phyloP scores from a whole-genome alignment of 2,329 filamentous ascomycete genomes.

The Curvularia sp. region DNA sequence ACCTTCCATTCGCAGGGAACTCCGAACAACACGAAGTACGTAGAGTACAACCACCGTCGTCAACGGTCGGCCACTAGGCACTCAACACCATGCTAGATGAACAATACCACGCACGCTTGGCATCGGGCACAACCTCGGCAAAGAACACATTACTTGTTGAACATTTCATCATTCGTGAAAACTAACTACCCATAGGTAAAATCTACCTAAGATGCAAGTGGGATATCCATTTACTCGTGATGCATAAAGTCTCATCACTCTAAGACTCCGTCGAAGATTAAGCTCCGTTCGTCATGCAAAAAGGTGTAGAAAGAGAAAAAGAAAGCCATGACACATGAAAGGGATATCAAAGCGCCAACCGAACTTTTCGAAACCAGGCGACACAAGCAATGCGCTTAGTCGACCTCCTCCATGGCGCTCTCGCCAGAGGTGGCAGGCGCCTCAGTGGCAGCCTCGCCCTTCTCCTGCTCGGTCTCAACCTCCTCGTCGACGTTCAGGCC shows the following conservation, averaged over 20 bases:
- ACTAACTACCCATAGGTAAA: constrained; percentile 36
- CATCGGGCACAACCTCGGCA: background rate
- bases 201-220: constrained; percentile 46
- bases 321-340: constrained; percentile 50
- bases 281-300: constrained; percentile 44
- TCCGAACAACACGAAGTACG: background rate
- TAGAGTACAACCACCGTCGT: background rate
- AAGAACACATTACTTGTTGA: constrained; percentile 23
- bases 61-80: background rate
- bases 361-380: constrained; percentile 46
- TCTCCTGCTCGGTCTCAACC: constrained; percentile 71
- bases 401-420: constrained; percentile 99
- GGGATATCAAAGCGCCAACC: constrained; percentile 50
- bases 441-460: constrained; percentile 60
- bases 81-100: background rate
- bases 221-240: constrained; percentile 47
- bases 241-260: constrained; percentile 42
- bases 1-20: background rate
- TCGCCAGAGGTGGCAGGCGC: constrained; percentile 73
- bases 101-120: background rate
- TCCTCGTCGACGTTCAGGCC: constrained; percentile 98
- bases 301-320: constrained; percentile 37
- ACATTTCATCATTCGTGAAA: constrained; percentile 44
- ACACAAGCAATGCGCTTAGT: constrained; percentile 65
- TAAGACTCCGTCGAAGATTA: constrained; percentile 45